Evolutionary conservation across 768 basidiomycete genomes (phyloP).

Genomic region (Psilocybe sp.): DNA sequence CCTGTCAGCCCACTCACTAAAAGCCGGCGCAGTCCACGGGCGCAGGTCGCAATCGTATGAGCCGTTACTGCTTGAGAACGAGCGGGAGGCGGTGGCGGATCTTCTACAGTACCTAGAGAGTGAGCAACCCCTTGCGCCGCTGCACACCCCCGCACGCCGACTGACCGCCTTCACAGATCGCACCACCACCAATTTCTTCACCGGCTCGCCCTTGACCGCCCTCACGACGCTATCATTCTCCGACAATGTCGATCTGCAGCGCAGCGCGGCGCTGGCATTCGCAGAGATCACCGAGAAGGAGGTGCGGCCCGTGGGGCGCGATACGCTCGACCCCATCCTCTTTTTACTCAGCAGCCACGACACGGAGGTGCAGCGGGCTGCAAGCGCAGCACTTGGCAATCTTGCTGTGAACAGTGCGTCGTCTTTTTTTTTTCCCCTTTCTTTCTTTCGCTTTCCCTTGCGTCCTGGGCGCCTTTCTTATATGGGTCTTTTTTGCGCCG

Average conservation of each 20-base stretch:
- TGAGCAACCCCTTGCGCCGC: slow-evolving; percentile 27
- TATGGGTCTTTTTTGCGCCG: too few relatives aligned
- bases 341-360: slow-evolving; percentile 97
- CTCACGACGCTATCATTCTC: slow-evolving; percentile 97
- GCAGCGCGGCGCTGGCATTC: slow-evolving; percentile 96
- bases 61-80: slow-evolving; percentile 84
- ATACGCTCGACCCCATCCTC: slow-evolving; percentile 96
- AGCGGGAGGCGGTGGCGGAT: slow-evolving; percentile 97
- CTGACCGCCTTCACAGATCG: slow-evolving; percentile 62
- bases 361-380: slow-evolving; percentile 97
- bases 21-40: slow-evolving; percentile 56
- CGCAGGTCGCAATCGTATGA: slow-evolving; percentile 86
- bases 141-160: slow-evolving; percentile 1
- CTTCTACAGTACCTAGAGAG: slow-evolving; percentile 97
- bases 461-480: slow-evolving; percentile 11
- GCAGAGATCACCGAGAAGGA: slow-evolving; percentile 99
- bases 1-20: slow-evolving; percentile 17
- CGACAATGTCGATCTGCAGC: slow-evolving; percentile 98
- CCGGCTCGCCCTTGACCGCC: slow-evolving; percentile 86
- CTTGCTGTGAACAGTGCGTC: slow-evolving; percentile 96
- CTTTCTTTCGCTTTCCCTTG: slow-evolving; percentile 1
- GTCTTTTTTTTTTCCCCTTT: too few relatives aligned
- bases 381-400: slow-evolving; percentile 95
- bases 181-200: slow-evolving; percentile 97
- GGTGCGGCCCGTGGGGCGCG: slow-evolving; percentile 92